These are phyloP conservation scores for Calocera cornea DNA, from an alignment of 768 basidiomycete species.

Conservation along the genomic window DNA sequence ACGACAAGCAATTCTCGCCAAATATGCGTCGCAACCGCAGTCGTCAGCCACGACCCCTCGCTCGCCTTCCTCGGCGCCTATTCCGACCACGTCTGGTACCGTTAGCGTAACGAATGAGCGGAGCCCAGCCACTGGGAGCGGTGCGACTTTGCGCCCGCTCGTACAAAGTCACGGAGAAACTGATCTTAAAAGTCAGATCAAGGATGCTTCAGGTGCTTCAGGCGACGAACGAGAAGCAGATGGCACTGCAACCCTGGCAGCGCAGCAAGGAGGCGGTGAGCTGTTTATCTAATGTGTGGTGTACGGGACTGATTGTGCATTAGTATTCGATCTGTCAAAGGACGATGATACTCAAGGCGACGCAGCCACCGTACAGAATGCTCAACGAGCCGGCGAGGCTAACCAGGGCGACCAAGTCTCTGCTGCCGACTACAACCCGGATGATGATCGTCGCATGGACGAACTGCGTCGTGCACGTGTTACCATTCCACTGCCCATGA, in stretches of 20 bases:
- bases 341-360: conserved; percentile 39
- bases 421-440: conserved; percentile 87
- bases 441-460: conserved; percentile 69
- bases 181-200: conserved; percentile 2
- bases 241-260: conserved; percentile 16
- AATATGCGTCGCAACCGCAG: conserved; percentile 32
- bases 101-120: conserved; percentile 45
- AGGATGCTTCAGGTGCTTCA: background rate
- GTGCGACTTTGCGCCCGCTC: conserved; percentile 18
- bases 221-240: conserved; percentile 14
- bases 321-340: conserved; percentile 56
- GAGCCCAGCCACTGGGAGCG: conserved; percentile 23
- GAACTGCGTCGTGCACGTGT: conserved; percentile 54
- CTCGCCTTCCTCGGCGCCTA: conserved; percentile 31
- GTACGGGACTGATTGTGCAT: conserved; percentile 4
- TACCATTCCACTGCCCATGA: conserved; percentile 12
- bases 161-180: conserved; percentile 31
- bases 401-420: conserved; percentile 50
- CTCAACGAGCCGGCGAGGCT: conserved; percentile 28
- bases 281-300: background rate
- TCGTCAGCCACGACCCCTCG: conserved; percentile 30
- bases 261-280: conserved; percentile 11
- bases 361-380: conserved; percentile 28
- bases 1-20: conserved; percentile 67
- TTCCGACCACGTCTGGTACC: conserved; percentile 44